phyloP scores from a whole-genome alignment of 208 protist genomes.

The Angomonas deanei region DNA sequence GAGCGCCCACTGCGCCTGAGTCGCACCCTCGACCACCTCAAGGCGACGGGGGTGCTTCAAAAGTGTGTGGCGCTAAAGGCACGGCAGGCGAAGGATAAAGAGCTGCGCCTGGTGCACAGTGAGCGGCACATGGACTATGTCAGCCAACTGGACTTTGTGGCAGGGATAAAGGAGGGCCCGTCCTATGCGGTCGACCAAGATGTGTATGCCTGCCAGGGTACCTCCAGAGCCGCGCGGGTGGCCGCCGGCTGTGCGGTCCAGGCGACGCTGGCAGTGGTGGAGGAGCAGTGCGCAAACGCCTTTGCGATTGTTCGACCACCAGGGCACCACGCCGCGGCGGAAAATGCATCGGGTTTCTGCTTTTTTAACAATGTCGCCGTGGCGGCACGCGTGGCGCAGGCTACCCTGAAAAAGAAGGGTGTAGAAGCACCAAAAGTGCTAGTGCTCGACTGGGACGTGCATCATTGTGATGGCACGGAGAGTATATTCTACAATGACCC shows the following conservation, averaged over 20 bases:
- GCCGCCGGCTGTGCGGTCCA: conserved; percentile 71
- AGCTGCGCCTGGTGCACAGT: conserved; percentile 74
- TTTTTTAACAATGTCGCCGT: conserved; percentile 92
- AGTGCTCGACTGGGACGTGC: conserved; percentile 95
- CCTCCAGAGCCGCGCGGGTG: conserved; percentile 49
- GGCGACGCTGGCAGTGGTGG: conserved; percentile 50
- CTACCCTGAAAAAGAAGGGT: background rate
- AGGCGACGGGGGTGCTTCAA: conserved; percentile 39
- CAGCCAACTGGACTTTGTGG: conserved; percentile 69
- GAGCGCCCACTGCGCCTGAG: conserved; percentile 71
- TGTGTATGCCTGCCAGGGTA: conserved; percentile 67
- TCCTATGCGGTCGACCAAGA: conserved; percentile 52
- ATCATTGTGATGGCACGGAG: conserved; percentile 95
- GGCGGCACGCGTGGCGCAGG: conserved; percentile 74
- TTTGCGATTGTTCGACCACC: conserved; percentile 87
- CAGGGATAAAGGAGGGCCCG: conserved; percentile 14
- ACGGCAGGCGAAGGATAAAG: conserved; percentile 44
- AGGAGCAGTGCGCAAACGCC: conserved; percentile 61
- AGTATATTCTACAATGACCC: conserved; percentile 89
- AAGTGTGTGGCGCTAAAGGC: conserved; percentile 40
- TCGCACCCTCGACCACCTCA: conserved; percentile 59
- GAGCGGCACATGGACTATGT: conserved; percentile 60
- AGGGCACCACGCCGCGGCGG: conserved; percentile 70
- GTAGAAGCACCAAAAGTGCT: conserved; percentile 44
- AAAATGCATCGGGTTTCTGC: conserved; percentile 81